Evolutionary conservation across 2,329 filamentous ascomycete genomes (phyloP), one percentile per base, ranked within the genome.

Genomic region (Pseudogymnoascus sp.): DNA sequence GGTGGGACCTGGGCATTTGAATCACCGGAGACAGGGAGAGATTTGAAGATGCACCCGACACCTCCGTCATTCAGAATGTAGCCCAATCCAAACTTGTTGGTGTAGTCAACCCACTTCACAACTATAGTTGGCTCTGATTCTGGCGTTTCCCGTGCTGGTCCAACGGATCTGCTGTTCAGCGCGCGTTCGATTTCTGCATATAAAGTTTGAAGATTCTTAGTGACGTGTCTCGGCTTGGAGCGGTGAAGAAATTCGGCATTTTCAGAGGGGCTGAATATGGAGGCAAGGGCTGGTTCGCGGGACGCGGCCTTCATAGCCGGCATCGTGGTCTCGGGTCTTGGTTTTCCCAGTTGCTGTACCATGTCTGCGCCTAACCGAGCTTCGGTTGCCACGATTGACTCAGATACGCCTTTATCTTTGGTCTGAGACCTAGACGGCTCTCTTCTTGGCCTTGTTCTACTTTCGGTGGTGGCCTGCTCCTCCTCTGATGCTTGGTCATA

Each of bases 71-170:
- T 89, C 59, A 94, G 76, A 61, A 92, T 90, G 68, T 92, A 94
- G 34, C 89, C 89, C 13, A 94, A 79, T 10, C 89, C 89, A 70
- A 91, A 90, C 70, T 91, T 91, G 72, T 91, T 90, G 61, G 88
- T 90, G 71, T 94, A 94, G 70, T 94, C 89, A 5, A 94, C 89
- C 89, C 89, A 94, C 69, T 92, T 90, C 9, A 86, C 82, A 10
- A 86, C 83, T 45, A 86, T 81, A 69, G 84, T 74, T 69, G 86
- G 79, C 69, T 86, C 72, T 60, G 79, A 71, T 63, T 78, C 73
- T 61, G 79, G 75, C 72, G 82, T 80, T 8, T 80, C 75, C 0
- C 77, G 79, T 56, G 84, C 74, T 59, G 84, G 76, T 18, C 83
- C 83, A 77, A 83, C 84, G 0, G 82, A 77, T 67, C 84, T 78